These are phyloP conservation scores for Turritis glabra DNA, from an alignment of 345 rosid species.

Conservation along the genomic window DNA sequence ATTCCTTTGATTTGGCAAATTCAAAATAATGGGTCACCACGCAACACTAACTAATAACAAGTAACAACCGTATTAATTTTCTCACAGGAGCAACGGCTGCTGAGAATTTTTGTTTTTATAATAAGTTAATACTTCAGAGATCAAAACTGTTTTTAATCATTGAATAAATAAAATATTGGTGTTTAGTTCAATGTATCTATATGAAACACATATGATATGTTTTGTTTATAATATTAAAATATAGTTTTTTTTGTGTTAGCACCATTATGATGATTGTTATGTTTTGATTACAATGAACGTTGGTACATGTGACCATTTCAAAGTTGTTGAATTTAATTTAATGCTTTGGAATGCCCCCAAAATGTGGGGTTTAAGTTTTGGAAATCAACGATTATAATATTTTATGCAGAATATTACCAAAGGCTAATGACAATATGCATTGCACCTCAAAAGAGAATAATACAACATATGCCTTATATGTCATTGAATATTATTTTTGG, in stretches of 20 bases:
- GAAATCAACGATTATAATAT: background rate
- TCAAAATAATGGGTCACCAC: conserved; percentile 9
- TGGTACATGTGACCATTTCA: conserved; percentile 37
- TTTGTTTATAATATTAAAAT: conserved; percentile 6
- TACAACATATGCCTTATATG: background rate
- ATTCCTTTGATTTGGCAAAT: conserved; percentile 2
- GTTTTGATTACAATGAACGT: conserved; percentile 26
- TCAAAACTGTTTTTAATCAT: conserved; percentile 19
- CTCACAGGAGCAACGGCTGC: conserved; percentile 1
- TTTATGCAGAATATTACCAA: background rate
- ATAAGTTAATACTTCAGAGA: background rate
- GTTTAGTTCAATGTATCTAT: conserved; percentile 33
- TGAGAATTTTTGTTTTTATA: conserved; percentile 14
- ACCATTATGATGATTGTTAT: conserved; percentile 31
- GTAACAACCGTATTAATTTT: conserved; percentile 19
- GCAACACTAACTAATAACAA: conserved; percentile 25
- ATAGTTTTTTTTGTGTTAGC: conserved; percentile 21
- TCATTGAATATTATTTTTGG: background rate
- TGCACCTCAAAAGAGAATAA: conserved; percentile 14
- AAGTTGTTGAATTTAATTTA: conserved; percentile 12
- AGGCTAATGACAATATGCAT: conserved; percentile 18
- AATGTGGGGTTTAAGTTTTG: conserved; percentile 7
- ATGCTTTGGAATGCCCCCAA: conserved; percentile 13
- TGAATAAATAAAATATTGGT: background rate
- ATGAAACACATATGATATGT: conserved; percentile 33